A percentile compares a stretch with the other conserved stretches of the same genome.
Evolutionary conservation across 2,329 filamentous ascomycete genomes (phyloP).

Genomic region (Xylaria sp.): DNA sequence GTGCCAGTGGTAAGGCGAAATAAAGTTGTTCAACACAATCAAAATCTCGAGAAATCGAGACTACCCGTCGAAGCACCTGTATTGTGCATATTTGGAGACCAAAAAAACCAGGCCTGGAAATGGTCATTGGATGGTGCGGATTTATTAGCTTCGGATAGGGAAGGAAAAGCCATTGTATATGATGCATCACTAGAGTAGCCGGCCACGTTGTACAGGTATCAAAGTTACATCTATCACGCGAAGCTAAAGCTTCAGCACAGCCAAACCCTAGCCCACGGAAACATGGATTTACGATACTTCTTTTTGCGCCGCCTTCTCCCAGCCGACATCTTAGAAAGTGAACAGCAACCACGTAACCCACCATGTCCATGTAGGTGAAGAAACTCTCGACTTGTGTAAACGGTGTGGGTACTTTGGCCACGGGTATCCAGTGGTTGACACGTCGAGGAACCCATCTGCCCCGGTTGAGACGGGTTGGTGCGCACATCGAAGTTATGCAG

Average conservation of each 20-base stretch:
- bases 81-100: conserved; percentile 2
- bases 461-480: conserved; percentile 60
- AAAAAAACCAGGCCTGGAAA: conserved; percentile 17
- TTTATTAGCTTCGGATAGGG: conserved; percentile 3
- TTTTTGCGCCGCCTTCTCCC: conserved; percentile 63
- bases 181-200: neutral
- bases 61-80: neutral
- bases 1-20: conserved; percentile 54
- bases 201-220: conserved; percentile 18
- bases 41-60: neutral
- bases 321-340: conserved; percentile 61
- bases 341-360: conserved; percentile 58
- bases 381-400: conserved; percentile 58
- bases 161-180: conserved; percentile 11
- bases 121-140: conserved; percentile 1
- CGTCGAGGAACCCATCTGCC: conserved; percentile 64
- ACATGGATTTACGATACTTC: neutral
- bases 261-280: neutral
- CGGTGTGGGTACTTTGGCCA: conserved; percentile 55
- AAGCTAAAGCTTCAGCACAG: conserved; percentile 2
- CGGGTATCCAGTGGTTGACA: conserved; percentile 61
- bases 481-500: conserved; percentile 58
- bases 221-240: conserved; percentile 18
- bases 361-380: conserved; percentile 57
- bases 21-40: conserved; percentile 41